Evolutionary conservation across 345 rosid species (phyloP).

Genomic region (Corchorus capsularis): DNA sequence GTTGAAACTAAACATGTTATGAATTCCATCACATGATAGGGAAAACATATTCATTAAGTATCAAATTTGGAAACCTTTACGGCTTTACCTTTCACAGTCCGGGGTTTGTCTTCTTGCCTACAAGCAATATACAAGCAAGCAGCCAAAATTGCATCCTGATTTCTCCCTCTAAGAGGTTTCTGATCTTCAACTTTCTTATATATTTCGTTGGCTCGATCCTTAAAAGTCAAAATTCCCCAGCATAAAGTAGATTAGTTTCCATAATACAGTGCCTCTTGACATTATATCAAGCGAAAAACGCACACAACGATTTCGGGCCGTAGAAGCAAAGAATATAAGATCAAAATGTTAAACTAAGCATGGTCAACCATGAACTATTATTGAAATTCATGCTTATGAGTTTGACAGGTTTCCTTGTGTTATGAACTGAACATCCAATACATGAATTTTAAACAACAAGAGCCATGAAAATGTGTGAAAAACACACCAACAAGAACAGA

Average conservation of each 20-base stretch:
- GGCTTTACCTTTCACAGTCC: slow-evolving; percentile 98
- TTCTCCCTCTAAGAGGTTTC: slow-evolving; percentile 97
- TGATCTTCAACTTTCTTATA: slow-evolving; percentile 97
- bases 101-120: slow-evolving; percentile 97
- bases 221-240: slow-evolving; percentile 23
- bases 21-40: background rate
- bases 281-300: background rate
- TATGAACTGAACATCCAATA: no score
- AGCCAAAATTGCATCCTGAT: slow-evolving; percentile 96
- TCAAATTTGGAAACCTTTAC: background rate
- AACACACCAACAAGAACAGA: background rate
- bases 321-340: background rate
- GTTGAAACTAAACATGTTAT: background rate
- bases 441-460: background rate
- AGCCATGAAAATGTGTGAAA: background rate
- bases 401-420: no score
- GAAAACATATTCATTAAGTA: background rate
- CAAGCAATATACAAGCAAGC: slow-evolving; percentile 99
- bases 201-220: slow-evolving; percentile 99
- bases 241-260: background rate
- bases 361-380: background rate
- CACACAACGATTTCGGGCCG: background rate
- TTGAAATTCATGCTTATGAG: no score
- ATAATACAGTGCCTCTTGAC: background rate
- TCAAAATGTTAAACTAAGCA: background rate